Base-by-base conservation (phyloP, 2,329 filamentous ascomycete genomes). In the Dactylonectria macrodidyma region DNA sequence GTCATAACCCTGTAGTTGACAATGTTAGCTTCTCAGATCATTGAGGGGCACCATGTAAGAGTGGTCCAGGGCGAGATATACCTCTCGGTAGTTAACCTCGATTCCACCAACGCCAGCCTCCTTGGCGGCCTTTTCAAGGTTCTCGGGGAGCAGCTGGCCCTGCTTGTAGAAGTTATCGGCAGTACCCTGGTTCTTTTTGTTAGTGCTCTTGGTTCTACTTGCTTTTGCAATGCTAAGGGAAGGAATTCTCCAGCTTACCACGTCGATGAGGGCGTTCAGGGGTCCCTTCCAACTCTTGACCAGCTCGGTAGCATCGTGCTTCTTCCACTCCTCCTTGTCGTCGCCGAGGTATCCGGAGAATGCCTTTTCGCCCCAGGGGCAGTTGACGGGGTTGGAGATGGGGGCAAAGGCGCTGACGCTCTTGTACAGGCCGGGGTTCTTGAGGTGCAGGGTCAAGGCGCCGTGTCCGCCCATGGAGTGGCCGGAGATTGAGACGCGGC, bases 401-500 rank as follows among this genome's bases (percentile, higher is more conserved):
- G 95, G 95, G 56, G 96, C 93, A 78, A 97, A 97, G 1, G 95
- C 95, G 69, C 92, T 95, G 65, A 96, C 94, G 72, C 91, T 94
- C 84, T 92, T 93, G 87, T 97, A 99, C 84, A 89, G 90, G 71
- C 93, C 94, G 0, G 96, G 95, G 83, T 98, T 92, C 85, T 94
- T 95, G 59, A 99, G 87, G 85, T 93, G 98, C 75, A 98, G 84
- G 52, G 95, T 97, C 75, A 99, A 85, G 51, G 96, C 96, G 70
- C 96, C 96, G 82, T 99, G 96, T 0, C 96, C 96, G 73, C 96
- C 96, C 96, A 99, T 99, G 76, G 92, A 95, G 84, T 99, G 96
- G 6, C 96, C 96, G 47, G 93, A 94, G 77, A 99, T 96, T 81
- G 91, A 92, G 62, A 98, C 90, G 47, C 92, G 87, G 33, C 77